Base-by-base conservation (phyloP, 257 asterid genomes). In the Echium plantagineum region DNA sequence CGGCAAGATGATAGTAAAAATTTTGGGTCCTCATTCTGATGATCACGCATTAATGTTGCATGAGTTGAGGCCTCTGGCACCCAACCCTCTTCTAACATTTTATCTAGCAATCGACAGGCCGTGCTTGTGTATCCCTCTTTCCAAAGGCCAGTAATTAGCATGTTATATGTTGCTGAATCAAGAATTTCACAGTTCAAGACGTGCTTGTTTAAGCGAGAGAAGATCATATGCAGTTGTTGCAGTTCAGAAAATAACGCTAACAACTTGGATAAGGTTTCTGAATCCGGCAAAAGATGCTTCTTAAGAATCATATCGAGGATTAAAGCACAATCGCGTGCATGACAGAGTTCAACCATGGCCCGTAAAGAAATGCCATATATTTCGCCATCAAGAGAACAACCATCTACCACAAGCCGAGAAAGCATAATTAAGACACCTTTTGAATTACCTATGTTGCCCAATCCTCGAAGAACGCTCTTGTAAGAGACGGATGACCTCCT, bases 81-180 rank as follows among this genome's bases (percentile, higher is more conserved):
- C 86, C 91, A 86, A 35, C 95, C 96, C 72, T 79, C 83, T 15
- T 72, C 97, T 82, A 87, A 68, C 89, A 90, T 85, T 42, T 64
- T 57, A 57, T 87, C 96, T 74, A 87, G 58, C 59, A 85, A 63
- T 38, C 47, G 62, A 30, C 74, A 53, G 21, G 96, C 90, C 77
- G 75, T 82, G 32, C 15, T 67, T 77, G 61, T 71, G 65, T 77
- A 71, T 48, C 95, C 97, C 75, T 82, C 95, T 67, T 78, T 77
- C 86, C 90, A 83, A 24, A 90, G 85, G 63, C 80, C 73, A n/a
- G 71, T 63, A 21, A 87, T 69, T 68, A 90, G 82, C 70, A 77
- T 51, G 69, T 70, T 83, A 64, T 73, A 79, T 63, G 52, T 61
- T 3, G 62, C 20, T 3, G 86, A 71, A 77, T 81, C 95, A 24